A percentile compares a stretch with the other conserved stretches of the same genome.
phyloP scores from a whole-genome alignment of 78 protist species.

The Dictyostelium capitatum region DNA sequence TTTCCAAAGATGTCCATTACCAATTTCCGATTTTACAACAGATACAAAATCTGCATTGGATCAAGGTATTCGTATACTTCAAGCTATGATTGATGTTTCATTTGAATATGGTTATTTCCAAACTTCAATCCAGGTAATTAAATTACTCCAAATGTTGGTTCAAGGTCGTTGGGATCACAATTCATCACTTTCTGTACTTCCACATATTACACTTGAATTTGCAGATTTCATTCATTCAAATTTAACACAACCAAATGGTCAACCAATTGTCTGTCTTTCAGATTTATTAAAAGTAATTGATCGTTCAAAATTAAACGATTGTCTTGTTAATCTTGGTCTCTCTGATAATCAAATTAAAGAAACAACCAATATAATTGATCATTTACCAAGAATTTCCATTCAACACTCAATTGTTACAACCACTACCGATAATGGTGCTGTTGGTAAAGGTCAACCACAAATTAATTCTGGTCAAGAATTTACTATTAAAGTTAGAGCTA shows the following conservation, averaged over 20 bases:
- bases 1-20: constrained; percentile 88
- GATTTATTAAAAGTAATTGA: constrained; percentile 1
- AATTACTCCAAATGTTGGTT: constrained; percentile 87
- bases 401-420: background rate
- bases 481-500: constrained; percentile 28
- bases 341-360: constrained; percentile 32
- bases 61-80: constrained; percentile 94
- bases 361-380: constrained; percentile 1
- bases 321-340: background rate
- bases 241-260: background rate
- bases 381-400: constrained; percentile 65
- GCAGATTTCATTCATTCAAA: constrained; percentile 16
- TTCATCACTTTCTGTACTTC: constrained; percentile 24
- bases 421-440: background rate
- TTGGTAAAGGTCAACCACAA: background rate
- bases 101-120: constrained; percentile 88
- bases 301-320: background rate
- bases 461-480: constrained; percentile 25
- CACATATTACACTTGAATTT: constrained; percentile 23
- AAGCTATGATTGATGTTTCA: constrained; percentile 94
- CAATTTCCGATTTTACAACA: constrained; percentile 96
- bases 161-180: constrained; percentile 88
- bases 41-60: constrained; percentile 97
- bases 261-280: constrained; percentile 11
- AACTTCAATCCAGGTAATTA: constrained; percentile 78